phyloP scores from a whole-genome alignment of 441 rosid genomes.

The Gossypium aridum region DNA sequence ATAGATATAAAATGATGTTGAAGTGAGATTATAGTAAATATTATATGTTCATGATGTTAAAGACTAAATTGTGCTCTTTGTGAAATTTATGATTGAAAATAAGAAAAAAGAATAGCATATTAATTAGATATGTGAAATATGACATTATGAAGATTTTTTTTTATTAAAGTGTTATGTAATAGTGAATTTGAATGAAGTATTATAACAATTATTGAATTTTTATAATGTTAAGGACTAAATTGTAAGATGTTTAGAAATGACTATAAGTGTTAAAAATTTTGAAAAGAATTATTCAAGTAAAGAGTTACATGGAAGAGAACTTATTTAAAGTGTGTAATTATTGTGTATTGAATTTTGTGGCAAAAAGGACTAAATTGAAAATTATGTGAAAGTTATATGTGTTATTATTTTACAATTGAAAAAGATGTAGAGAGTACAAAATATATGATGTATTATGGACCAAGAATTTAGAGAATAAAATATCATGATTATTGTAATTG shows the following conservation, averaged over 20 bases:
- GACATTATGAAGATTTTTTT: background rate
- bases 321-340: background rate
- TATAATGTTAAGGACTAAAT: background rate
- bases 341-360: background rate
- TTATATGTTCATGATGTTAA: background rate
- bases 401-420: background rate
- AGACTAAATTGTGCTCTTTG: background rate
- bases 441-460: background rate
- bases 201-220: too few relatives aligned
- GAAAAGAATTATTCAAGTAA: background rate
- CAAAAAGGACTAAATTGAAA: background rate
- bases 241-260: background rate
- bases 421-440: background rate
- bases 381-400: background rate
- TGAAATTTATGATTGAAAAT: background rate
- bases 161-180: background rate
- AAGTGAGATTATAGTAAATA: background rate
- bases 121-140: background rate
- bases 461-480: background rate
- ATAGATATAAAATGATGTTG: background rate
- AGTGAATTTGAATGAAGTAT: background rate
- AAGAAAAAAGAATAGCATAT: background rate
- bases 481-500: too few relatives aligned
- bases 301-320: background rate
- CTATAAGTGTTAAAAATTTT: background rate